A percentile compares a stretch with the other conserved stretches of the same genome.
Conservation (phyloP, 2,329 filamentous ascomycete species). For the Xylariaceae sp. region DNA sequence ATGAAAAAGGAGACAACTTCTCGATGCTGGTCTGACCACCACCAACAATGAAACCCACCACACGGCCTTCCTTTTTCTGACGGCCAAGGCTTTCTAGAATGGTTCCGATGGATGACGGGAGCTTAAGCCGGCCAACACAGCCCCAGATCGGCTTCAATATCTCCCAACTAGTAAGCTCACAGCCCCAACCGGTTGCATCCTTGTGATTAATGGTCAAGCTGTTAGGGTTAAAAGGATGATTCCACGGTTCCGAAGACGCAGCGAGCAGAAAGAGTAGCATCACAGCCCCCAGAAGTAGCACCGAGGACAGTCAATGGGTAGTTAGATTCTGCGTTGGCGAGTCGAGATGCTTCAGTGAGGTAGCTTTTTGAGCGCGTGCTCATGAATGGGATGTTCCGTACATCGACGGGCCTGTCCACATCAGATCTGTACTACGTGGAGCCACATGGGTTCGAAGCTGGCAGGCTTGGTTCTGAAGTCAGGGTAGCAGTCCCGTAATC, state of each 20-base stretch:
- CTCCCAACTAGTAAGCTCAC: neutral
- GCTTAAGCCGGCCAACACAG: neutral
- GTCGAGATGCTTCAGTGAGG: neutral
- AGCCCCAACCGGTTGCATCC: neutral
- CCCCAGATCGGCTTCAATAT: neutral
- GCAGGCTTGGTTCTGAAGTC: neutral
- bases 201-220: neutral
- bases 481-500: no score
- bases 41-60: neutral
- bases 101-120: neutral
- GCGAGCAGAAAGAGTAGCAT: neutral
- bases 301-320: neutral
- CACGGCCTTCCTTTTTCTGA: neutral
- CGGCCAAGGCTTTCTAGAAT: constrained; percentile 5
- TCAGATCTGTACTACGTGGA: neutral
- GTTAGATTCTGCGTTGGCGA: neutral
- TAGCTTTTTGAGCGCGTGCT: neutral
- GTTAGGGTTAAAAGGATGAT: neutral
- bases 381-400: neutral
- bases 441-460: constrained; percentile 2
- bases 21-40: neutral
- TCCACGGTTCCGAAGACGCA: neutral
- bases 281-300: neutral
- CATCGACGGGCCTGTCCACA: neutral
- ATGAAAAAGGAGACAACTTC: neutral